Base-by-base conservation (phyloP, 2,329 filamentous ascomycete species). In the Aureobasidium sp. region DNA sequence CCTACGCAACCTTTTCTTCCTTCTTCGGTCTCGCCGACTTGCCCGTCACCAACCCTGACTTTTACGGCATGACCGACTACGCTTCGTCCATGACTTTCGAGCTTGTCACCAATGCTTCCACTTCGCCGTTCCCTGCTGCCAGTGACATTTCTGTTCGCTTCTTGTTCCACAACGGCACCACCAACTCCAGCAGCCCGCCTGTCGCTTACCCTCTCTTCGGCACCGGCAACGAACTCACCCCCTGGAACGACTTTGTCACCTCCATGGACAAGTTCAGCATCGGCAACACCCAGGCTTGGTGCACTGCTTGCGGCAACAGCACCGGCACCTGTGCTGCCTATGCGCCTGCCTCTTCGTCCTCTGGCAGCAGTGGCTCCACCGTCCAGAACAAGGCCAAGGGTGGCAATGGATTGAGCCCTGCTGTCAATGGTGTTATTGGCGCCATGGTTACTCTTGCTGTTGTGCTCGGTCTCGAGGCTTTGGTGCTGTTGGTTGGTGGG, bases 11-110 rank as follows among this genome's bases (percentile, higher is more conserved):
- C 29, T 85, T 86, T 71, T 70, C 82, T 44, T 83, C 82, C 2
- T 85, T 85, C 76, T 86, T 87, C 71, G 84, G 84, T 25, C 79
- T 87, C 20, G 75, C 81, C 1, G 75, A 82, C 63, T 73, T 87
- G 8, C 69, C 70, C 1, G 66, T 74, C 14, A 80, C 76, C 1
- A 83, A 80, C 63, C 67, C 75, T 1, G 77, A 89, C 72, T 96
- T 96, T 78, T 85, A 78, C 63, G 89, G 89, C 61, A 78, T 96
- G 14, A 85, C 87, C n/a, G 87, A 91, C 76, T 96, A 96, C 70
- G 91, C 91, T 5, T 88, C 87, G 2, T 85, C 85, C 66, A 90
- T 96, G 83, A 81, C 81, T 6, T 92, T 95, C 72, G 92, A 96
- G 78, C 82, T 81, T 25, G 82, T 85, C 68, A 86, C 84, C 44